Base-by-base conservation (phyloP, 805 yeast genomes). In the Barnettozyma wickerhamii region DNA sequence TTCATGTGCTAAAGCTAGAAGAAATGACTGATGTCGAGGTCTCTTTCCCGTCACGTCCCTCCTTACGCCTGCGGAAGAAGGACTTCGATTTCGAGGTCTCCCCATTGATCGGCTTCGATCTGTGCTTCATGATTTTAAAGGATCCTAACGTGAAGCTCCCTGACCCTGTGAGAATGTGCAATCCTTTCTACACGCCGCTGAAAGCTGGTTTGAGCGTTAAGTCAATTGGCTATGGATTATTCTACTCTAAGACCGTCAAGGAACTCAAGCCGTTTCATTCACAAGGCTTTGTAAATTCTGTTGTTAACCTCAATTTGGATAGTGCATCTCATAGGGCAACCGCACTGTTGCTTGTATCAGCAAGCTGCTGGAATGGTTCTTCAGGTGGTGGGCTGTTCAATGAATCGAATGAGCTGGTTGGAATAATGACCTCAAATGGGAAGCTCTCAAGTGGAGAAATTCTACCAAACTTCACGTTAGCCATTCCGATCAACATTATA, bases 321-420 rank as follows among this genome's bases (percentile, higher is more conserved):
- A 35, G 40, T 9, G 7, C 33, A 13, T 38, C 37, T 1, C 14
- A 13, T 4, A n/a, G 20, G 21, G 43, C 45, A 7, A 32, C 21
- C 12, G 40, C 58, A 1, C 38, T 57, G 44, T 15, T 57, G n/a
- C 34, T 57, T 3, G 55, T 45, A 3, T 51, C 58, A 12, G 58
- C 60, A 5, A 49, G 53, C 14, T 57, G 61, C 30, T 57, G 61
- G 61, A 57, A 55, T 36, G 61, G 61, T 3, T 54, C 59, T 13
- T 51, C 57, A 10, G 61, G 61, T 6, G 61, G 61, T 5, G 60
- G 61, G 1, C 18, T 55, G n/a, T 55, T 57, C 36, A 55, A 50
- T 32, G 36, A 35, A 6, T 33, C 28, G 1, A 43, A 53, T 35
- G 58, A 57, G 37, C 34, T 57, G 12, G 34, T 57, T 33, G 61